A percentile compares a stretch with the other conserved stretches of the same genome.
Evolutionary conservation across 345 rosid genomes (phyloP).

Genomic region (Murraya paniculata): DNA sequence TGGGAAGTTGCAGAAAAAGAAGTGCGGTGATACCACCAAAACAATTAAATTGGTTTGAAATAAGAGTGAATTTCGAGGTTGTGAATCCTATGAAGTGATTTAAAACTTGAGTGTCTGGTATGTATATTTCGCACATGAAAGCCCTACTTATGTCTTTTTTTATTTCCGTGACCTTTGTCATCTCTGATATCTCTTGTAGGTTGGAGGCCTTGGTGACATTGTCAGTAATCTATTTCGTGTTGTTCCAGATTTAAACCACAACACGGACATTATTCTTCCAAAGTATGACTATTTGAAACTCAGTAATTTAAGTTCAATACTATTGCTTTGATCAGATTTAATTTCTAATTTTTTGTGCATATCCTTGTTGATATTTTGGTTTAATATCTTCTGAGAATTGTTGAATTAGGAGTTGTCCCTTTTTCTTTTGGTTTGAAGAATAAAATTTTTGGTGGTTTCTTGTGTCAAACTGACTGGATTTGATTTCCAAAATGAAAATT

Average conservation of each 20-base stretch:
- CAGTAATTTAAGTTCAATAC: constrained; percentile 59
- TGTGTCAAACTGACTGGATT: background rate
- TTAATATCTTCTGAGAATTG: background rate
- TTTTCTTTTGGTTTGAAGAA: background rate
- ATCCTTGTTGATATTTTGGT: too few species aligned
- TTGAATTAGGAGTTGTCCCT: background rate
- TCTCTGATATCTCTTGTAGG: constrained; percentile 42
- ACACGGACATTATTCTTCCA: constrained; percentile 74
- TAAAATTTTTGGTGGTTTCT: background rate
- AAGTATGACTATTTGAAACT: constrained; percentile 82
- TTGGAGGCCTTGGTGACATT: constrained; percentile 95
- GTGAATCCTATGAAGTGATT: background rate
- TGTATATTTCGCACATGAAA: background rate
- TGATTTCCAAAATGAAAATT: background rate
- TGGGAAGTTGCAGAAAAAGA: background rate
- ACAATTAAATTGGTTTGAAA: background rate
- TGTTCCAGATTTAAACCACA: constrained; percentile 87
- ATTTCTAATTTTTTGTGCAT: background rate
- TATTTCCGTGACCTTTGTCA: background rate
- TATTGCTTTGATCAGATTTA: constrained; percentile 16
- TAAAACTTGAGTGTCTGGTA: background rate
- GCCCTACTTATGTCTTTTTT: background rate
- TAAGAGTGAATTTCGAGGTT: background rate
- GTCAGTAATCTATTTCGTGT: constrained; percentile 96
- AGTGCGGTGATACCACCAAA: background rate